Conservation (phyloP, 2,329 filamentous ascomycete species). For the Cercospora berteroae region DNA sequence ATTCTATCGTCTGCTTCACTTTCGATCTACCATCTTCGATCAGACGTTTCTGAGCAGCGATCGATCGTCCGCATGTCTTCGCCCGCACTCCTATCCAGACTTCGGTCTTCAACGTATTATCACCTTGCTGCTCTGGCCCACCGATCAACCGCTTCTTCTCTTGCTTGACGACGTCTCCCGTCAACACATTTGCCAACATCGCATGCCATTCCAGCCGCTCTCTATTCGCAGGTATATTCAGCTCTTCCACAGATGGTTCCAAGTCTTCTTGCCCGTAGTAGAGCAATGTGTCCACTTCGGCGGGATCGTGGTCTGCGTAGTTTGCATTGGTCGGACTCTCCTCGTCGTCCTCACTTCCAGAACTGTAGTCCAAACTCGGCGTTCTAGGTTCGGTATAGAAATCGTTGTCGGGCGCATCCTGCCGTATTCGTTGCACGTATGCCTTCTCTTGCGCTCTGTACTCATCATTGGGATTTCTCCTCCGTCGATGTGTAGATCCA, state of each 20-base stretch:
- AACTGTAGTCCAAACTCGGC: constrained; percentile 63
- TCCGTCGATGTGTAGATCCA: constrained; percentile 55
- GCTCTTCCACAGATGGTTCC: constrained; percentile 83
- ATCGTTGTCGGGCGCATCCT: constrained; percentile 60
- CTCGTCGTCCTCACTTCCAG: constrained; percentile 82
- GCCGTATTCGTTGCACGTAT: constrained; percentile 86
- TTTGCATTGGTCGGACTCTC: constrained; percentile 84
- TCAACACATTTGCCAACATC: constrained; percentile 93
- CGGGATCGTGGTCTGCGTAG: constrained; percentile 76
- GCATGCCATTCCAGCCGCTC: constrained; percentile 96
- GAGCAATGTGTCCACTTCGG: constrained; percentile 88
- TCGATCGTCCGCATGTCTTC: constrained; percentile 75
- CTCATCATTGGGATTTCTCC: constrained; percentile 67
- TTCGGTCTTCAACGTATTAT: constrained; percentile 65
- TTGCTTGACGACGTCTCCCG: constrained; percentile 93
- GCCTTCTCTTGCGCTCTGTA: constrained; percentile 87
- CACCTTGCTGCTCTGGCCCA: constrained; percentile 69
- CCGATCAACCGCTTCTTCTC: constrained; percentile 95
- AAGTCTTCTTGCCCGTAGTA: constrained; percentile 89
- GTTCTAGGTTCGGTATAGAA: constrained; percentile 72
- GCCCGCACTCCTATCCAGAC: constrained; percentile 88
- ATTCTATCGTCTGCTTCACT: constrained; percentile 74
- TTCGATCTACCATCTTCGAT: constrained; percentile 78
- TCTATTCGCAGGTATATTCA: constrained; percentile 81
- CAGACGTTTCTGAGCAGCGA: constrained; percentile 81